Conservation (phyloP, 306 rosid species). For the Alnus rubra region DNA sequence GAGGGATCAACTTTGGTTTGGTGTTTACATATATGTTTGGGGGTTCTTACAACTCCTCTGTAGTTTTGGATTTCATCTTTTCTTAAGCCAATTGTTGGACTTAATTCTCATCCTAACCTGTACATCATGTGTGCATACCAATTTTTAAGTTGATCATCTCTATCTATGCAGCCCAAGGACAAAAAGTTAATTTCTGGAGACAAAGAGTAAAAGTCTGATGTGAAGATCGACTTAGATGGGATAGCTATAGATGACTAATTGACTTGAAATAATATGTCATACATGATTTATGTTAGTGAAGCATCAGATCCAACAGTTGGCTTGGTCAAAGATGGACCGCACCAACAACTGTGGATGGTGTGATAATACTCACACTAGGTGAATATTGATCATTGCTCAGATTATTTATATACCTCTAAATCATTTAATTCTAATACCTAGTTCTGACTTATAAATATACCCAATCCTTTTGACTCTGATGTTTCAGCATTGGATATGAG, state of each 20-base stretch:
- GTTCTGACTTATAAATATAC: constrained; percentile 14
- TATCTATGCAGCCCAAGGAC: constrained; percentile 13
- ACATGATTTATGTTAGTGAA: constrained; percentile 4
- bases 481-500: not conserved
- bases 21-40: not conserved
- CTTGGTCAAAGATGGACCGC: constrained; percentile 18
- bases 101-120: not conserved
- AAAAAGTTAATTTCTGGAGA: not conserved
- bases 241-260: constrained; percentile 20
- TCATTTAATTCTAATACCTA: not conserved
- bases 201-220: constrained; percentile 11
- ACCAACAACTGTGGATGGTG: constrained; percentile 11
- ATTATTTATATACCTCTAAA: not conserved
- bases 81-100: constrained; percentile 13
- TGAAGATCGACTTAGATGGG: not conserved
- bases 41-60: not conserved
- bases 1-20: not conserved
- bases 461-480: not conserved
- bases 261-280: constrained; percentile 18
- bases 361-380: not conserved
- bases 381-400: not conserved
- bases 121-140: not conserved
- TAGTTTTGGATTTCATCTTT: not conserved
- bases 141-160: constrained; percentile 20
- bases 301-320: constrained; percentile 19